A percentile compares a stretch with the other conserved stretches of the same genome.
Conservation (phyloP, 768 basidiomycete species). For the Pleurotus cornucopiae region DNA sequence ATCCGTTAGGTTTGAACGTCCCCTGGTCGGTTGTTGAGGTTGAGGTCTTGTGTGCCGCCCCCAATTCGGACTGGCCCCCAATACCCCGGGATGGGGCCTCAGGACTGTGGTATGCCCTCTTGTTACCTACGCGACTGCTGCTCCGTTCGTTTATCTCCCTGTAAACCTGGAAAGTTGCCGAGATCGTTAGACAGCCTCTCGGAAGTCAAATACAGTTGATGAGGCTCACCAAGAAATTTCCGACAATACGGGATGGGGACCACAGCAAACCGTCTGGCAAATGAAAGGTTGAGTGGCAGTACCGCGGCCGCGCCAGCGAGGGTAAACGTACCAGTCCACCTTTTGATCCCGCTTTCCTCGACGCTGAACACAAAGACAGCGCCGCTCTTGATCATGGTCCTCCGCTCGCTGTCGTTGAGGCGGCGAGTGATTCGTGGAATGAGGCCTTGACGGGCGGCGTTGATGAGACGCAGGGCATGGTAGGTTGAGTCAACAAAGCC, state of each 20-base stretch:
- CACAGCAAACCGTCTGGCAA: slow-evolving; percentile 58
- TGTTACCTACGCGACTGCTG: slow-evolving; percentile 48
- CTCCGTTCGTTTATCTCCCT: slow-evolving; percentile 73
- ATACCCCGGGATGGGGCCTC: slow-evolving; percentile 35
- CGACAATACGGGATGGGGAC: slow-evolving; percentile 82
- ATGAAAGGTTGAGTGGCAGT: slow-evolving; percentile 14
- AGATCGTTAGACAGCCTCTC: not conserved
- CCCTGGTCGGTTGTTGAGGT: slow-evolving; percentile 38
- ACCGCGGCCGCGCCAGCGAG: slow-evolving; percentile 9
- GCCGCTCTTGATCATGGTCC: slow-evolving; percentile 57
- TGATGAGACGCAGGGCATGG: slow-evolving; percentile 78
- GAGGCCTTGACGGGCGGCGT: slow-evolving; percentile 74
- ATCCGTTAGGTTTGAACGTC: slow-evolving; percentile 64
- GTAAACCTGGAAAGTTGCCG: slow-evolving; percentile 53
- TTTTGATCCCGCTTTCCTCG: slow-evolving; percentile 82
- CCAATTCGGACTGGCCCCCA: slow-evolving; percentile 26
- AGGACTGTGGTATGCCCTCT: slow-evolving; percentile 48
- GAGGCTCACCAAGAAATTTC: slow-evolving; percentile 71
- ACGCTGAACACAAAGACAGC: slow-evolving; percentile 89
- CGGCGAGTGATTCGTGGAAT: slow-evolving; percentile 82
- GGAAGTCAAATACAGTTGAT: not conserved
- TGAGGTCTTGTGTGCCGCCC: slow-evolving; percentile 27
- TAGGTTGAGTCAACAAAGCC: slow-evolving; percentile 81
- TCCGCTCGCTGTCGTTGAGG: slow-evolving; percentile 76
- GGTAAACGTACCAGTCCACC: slow-evolving; percentile 64